Conservation (phyloP, 371 early-diverging fungal genomes). For the Syncephalis fuscata region DNA sequence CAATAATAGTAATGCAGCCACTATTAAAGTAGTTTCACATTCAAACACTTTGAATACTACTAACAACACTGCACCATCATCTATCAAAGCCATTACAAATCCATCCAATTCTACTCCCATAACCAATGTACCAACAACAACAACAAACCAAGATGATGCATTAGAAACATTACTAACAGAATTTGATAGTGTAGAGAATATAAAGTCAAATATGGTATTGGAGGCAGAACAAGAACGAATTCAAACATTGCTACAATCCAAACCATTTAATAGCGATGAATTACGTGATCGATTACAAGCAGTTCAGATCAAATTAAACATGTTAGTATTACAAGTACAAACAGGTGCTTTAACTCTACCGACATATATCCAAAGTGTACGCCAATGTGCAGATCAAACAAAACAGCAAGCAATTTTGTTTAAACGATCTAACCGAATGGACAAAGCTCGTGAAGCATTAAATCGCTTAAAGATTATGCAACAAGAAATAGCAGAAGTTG, state of each 20-base stretch:
- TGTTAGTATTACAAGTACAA: constrained; percentile 64
- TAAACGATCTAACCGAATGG: constrained; percentile 40
- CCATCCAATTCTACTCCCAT: too few species aligned
- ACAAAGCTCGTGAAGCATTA: constrained; percentile 50
- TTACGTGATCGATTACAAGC: constrained; percentile 41
- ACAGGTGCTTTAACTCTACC: constrained; percentile 61
- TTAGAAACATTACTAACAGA: constrained; percentile 1
- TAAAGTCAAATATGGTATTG: constrained; percentile 62
- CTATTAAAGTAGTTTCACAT: too few species aligned
- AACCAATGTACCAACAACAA: too few species aligned
- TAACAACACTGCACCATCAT: too few species aligned
- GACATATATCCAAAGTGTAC: constrained; percentile 33
- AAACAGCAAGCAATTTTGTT: constrained; percentile 49
- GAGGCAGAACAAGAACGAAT: constrained; percentile 46
- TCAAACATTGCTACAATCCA: constrained; percentile 10
- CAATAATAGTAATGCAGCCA: too few species aligned
- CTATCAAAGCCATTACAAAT: too few species aligned
- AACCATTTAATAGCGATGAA: constrained; percentile 22
- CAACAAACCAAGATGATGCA: constrained; percentile 4
- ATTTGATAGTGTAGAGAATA: constrained; percentile 35
- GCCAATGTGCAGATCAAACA: constrained; percentile 33
- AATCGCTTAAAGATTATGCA: constrained; percentile 58
- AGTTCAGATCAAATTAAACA: constrained; percentile 60
- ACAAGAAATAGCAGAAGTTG: constrained; percentile 61
- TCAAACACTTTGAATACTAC: too few species aligned